A percentile compares a stretch with the other conserved stretches of the same genome.
Conservation (phyloP, 345 rosid genomes). For the Hibiscus syriacus region DNA sequence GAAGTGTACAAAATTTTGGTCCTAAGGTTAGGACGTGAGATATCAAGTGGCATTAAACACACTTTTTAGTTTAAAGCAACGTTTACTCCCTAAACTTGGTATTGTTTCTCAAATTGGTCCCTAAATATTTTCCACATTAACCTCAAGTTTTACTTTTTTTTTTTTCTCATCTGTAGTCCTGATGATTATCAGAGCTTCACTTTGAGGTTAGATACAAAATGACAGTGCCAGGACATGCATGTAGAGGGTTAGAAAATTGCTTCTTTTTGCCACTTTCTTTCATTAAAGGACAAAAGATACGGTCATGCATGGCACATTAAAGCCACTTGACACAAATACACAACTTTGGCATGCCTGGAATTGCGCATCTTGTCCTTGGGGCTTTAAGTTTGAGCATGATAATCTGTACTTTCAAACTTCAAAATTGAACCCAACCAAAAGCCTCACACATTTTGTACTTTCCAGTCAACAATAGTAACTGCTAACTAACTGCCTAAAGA, state of each 20-base stretch:
- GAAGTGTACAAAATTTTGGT: neutral
- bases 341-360: neutral
- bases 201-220: too few relatives aligned
- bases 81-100: too few relatives aligned
- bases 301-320: neutral
- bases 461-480: slow-evolving; percentile 13
- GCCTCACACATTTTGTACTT: slow-evolving; percentile 15
- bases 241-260: neutral
- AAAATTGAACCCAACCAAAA: neutral
- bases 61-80: too few relatives aligned
- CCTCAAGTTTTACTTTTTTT: too few relatives aligned
- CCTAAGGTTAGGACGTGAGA: neutral
- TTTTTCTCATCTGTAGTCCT: too few relatives aligned
- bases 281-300: neutral
- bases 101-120: too few relatives aligned
- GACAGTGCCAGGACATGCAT: neutral
- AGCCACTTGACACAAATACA: neutral
- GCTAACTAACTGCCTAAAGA: neutral
- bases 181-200: neutral
- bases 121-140: too few relatives aligned
- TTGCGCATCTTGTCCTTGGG: neutral
- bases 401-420: neutral
- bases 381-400: neutral
- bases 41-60: too few relatives aligned
- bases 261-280: neutral